Percentiles rank a stretch among this genome's conserved stretches.
These are phyloP conservation scores for Drechslerella dactyloides DNA, from an alignment of 2,329 filamentous ascomycete genomes.

Conservation along the genomic window DNA sequence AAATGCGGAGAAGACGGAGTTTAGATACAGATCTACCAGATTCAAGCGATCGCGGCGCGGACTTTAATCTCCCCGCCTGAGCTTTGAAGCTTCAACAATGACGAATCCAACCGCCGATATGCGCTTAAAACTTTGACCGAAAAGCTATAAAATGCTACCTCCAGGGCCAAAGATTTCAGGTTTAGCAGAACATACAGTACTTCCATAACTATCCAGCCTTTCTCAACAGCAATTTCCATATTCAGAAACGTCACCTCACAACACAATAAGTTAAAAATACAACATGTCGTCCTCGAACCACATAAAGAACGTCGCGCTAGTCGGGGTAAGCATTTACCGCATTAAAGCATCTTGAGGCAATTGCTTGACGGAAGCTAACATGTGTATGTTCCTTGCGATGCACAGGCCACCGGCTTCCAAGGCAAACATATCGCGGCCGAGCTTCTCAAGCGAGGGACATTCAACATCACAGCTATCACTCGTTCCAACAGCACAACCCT, in stretches of 20 bases:
- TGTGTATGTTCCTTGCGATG: background rate
- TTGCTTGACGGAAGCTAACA: background rate
- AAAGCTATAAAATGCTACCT: background rate
- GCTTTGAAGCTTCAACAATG: background rate
- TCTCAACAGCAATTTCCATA: too few relatives aligned
- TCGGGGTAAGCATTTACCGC: slow-evolving; percentile 44
- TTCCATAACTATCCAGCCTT: too few relatives aligned
- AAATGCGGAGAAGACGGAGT: background rate
- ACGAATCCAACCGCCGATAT: background rate
- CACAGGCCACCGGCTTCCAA: slow-evolving; percentile 57
- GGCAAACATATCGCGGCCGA: slow-evolving; percentile 55
- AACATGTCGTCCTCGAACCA: slow-evolving; percentile 41
- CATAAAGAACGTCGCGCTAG: slow-evolving; percentile 36
- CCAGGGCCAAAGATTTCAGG: background rate
- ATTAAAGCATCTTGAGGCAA: too few relatives aligned
- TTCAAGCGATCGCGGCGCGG: background rate
- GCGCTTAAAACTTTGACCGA: background rate
- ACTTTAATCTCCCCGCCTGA: background rate
- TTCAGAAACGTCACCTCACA: slow-evolving; percentile 8
- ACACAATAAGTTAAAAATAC: slow-evolving; percentile 11
- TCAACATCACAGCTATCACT: slow-evolving; percentile 64
- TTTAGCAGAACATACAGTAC: too few relatives aligned
- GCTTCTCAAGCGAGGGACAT: slow-evolving; percentile 62
- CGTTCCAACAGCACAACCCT: slow-evolving; percentile 60
- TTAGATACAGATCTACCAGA: background rate